These are phyloP conservation scores for Trypanosoma avium DNA, from an alignment of 208 protist genomes.

Conservation along the genomic window DNA sequence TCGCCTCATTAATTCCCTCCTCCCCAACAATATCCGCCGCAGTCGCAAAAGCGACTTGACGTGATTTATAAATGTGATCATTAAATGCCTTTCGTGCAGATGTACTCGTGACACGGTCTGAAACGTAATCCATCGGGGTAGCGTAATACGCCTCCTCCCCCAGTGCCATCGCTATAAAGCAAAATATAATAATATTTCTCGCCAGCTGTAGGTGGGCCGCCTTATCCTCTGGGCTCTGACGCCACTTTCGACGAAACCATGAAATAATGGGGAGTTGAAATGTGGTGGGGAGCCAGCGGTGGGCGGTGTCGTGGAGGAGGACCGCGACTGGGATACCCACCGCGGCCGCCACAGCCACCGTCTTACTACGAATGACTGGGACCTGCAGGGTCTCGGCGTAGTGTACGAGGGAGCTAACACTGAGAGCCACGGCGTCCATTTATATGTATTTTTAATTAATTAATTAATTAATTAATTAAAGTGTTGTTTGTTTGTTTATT, in stretches of 20 bases:
- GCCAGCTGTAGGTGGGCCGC: constrained; percentile 39
- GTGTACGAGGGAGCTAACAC: constrained; percentile 70
- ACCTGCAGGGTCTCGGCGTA: constrained; percentile 62
- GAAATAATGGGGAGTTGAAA: constrained; percentile 59
- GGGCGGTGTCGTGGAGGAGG: constrained; percentile 73
- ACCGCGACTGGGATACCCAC: constrained; percentile 78
- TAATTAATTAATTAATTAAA: constrained; percentile 2
- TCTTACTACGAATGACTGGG: constrained; percentile 51
- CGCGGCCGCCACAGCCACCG: constrained; percentile 55
- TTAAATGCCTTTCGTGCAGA: constrained; percentile 48
- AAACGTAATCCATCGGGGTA: constrained; percentile 71
- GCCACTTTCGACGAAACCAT: constrained; percentile 78
- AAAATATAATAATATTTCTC: constrained; percentile 72
- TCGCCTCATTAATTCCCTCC: constrained; percentile 76
- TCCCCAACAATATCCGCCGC: constrained; percentile 66
- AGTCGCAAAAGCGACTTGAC: constrained; percentile 55
- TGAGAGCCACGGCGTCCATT: constrained; percentile 71
- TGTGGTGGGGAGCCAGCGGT: constrained; percentile 73
- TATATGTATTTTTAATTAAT: constrained; percentile 4
- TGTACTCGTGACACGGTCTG: constrained; percentile 55
- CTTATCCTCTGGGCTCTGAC: constrained; percentile 60
- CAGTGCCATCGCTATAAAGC: constrained; percentile 66
- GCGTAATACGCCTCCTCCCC: constrained; percentile 41
- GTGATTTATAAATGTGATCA: constrained; percentile 65
- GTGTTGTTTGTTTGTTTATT: background rate